Evolutionary conservation across 2,329 filamentous ascomycete species (phyloP).

Genomic region (Zymoseptoria ardabiliae): DNA sequence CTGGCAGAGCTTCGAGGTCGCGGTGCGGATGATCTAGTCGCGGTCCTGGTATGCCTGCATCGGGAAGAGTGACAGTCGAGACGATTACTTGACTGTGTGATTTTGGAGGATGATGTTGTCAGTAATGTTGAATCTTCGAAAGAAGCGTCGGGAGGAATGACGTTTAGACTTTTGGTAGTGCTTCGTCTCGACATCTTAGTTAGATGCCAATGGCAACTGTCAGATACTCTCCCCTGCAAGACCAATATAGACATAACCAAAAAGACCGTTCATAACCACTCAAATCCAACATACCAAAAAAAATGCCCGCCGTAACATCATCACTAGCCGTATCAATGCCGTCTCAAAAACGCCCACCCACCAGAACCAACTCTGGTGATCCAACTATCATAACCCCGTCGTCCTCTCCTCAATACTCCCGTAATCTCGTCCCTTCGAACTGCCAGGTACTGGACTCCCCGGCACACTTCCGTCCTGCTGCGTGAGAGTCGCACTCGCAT

Average conservation of each 20-base stretch:
- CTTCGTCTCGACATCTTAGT: background rate
- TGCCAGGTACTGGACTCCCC: background rate
- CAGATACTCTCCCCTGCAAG: background rate
- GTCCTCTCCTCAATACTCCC: background rate
- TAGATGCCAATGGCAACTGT: background rate
- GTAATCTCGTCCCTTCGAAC: background rate
- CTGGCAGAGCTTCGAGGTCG: background rate
- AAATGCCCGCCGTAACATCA: background rate
- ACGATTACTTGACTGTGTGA: background rate
- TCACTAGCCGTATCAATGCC: background rate
- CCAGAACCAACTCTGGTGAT: too few species aligned
- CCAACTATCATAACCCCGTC: background rate
- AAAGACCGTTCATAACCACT: too few species aligned
- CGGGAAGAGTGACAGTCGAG: background rate
- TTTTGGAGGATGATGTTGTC: background rate
- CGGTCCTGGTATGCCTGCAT: background rate
- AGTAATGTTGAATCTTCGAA: too few species aligned
- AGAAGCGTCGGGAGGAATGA: background rate
- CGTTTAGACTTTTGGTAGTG: background rate
- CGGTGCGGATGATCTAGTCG: background rate
- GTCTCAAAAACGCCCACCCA: background rate
- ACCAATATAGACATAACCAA: too few species aligned
- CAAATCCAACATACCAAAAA: background rate
- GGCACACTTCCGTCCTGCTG: slow-evolving; percentile 6
- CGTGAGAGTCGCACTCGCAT: slow-evolving; percentile 3